These are phyloP conservation scores for Cyclotella cryptica DNA, from an alignment of 108 stramenopile species.

Conservation along the genomic window DNA sequence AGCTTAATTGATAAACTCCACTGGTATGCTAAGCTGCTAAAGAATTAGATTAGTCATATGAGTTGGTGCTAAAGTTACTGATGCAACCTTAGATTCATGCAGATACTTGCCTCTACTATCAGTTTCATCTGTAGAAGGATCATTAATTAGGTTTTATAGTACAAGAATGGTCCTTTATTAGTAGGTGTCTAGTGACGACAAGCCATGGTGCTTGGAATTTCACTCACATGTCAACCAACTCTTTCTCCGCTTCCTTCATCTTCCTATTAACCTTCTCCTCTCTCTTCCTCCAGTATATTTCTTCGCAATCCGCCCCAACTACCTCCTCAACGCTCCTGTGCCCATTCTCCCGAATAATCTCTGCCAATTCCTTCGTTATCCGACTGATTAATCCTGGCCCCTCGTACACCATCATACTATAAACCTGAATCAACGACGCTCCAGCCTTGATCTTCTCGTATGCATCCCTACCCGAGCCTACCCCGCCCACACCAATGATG, in stretches of 20 bases:
- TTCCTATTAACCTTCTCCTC: constrained; percentile 43
- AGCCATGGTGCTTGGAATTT: too few relatives aligned
- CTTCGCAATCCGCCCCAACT: constrained; percentile 75
- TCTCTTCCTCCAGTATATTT: constrained; percentile 68
- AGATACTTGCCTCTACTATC: too few relatives aligned
- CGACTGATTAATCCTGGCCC: constrained; percentile 87
- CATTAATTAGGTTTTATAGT: too few relatives aligned
- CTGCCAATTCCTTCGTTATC: constrained; percentile 74
- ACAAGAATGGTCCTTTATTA: too few relatives aligned
- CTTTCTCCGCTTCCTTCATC: constrained; percentile 28
- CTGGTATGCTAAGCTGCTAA: too few relatives aligned
- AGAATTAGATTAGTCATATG: too few relatives aligned
- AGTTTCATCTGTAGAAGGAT: too few relatives aligned
- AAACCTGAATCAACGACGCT: constrained; percentile 92
- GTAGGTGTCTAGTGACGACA: too few relatives aligned
- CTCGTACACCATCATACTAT: constrained; percentile 89
- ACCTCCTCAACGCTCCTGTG: constrained; percentile 64
- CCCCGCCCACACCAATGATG: constrained; percentile 96
- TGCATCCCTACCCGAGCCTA: constrained; percentile 83
- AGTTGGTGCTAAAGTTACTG: too few relatives aligned
- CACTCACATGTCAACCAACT: constrained; percentile 24
- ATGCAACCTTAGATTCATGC: too few relatives aligned
- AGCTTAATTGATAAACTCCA: too few relatives aligned
- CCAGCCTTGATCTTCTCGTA: constrained; percentile 95
- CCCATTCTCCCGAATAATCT: constrained; percentile 68